Base-by-base conservation (phyloP, 495 filamentous ascomycete species). In the Aspergillus nidulans region DNA sequence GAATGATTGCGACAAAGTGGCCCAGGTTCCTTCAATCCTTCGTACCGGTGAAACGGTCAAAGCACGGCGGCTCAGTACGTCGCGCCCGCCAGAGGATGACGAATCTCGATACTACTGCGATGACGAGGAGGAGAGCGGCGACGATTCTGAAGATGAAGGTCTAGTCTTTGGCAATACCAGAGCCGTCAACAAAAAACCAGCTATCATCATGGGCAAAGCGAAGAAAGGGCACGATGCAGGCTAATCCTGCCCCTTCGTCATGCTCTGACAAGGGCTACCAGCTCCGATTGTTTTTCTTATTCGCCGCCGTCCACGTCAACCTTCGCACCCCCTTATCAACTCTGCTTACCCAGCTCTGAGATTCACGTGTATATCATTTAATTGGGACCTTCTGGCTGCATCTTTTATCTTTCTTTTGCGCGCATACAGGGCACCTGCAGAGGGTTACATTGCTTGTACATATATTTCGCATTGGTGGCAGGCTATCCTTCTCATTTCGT, bases 111-210 rank as follows among this genome's bases (percentile, higher is more conserved):
- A 73, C 54, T 75, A 73, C 59, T 76, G 72, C 44, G 70, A 75
- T 44, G 72, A 77, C 48, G 76, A 78, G 53, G 69, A 78, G 45
- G 73, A 76, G 21, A 69, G 59, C 21, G 67, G 66, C 52, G 57
- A 66, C 18, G 76, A 77, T 13, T 80, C 78, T 0, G 78, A 81
- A 59, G 77, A 79, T 24, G 78, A 81, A 64, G 76, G 64, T 6
- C 63, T 78, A 30, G 59, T 75, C 23, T 73, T 78, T 49, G 71
- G 72, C 26, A 73, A 71, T 56, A 71, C 70, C 60, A 74, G 71
- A 41, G 46, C 65, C 1, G 45, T 58, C 1, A 53, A 62, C 15
- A 70, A 72, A 57, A 62, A 61, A 40, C 59, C 63, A 13, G 48
- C 52, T n/a, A 53, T 65, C 16, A 52, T 34, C 28, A 10, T 54